A percentile compares a stretch with the other conserved stretches of the same genome.
These are phyloP conservation scores for Misopates orontium DNA, from an alignment of 257 asterid genomes.

Conservation along the genomic window DNA sequence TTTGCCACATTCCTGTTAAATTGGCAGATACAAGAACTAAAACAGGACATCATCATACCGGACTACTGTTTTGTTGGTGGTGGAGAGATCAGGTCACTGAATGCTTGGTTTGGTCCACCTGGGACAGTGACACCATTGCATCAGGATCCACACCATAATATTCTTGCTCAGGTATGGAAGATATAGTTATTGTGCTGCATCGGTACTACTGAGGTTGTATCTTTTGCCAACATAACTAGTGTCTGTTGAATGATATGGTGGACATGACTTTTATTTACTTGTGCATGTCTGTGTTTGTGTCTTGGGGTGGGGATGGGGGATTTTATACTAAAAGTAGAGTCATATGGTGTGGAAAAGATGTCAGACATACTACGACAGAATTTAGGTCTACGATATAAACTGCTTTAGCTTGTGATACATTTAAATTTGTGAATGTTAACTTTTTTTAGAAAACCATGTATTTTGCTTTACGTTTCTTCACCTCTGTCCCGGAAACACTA, in stretches of 20 bases:
- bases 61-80: slow-evolving; percentile 95
- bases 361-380: neutral
- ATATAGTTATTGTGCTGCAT: slow-evolving; percentile 1
- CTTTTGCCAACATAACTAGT: neutral
- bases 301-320: neutral
- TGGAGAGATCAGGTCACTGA: slow-evolving; percentile 82
- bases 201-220: slow-evolving; percentile 3
- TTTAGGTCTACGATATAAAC: neutral
- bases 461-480: no score
- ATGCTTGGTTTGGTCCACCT: slow-evolving; percentile 99
- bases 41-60: slow-evolving; percentile 79
- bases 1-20: slow-evolving; percentile 24
- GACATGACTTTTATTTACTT: slow-evolving; percentile 13
- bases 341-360: neutral
- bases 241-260: neutral
- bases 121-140: slow-evolving; percentile 98
- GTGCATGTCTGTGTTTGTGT: slow-evolving; percentile 1
- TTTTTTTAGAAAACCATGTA: no score
- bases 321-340: neutral
- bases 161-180: slow-evolving; percentile 85
- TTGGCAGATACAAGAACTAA: slow-evolving; percentile 84
- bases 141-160: slow-evolving; percentile 97
- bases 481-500: neutral
- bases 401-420: slow-evolving; percentile 22
- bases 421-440: no score